Evolutionary conservation across 2,329 filamentous ascomycete species (phyloP), one percentile per base, ranked within the genome.

Genomic region (Exophiala alcalophila): DNA sequence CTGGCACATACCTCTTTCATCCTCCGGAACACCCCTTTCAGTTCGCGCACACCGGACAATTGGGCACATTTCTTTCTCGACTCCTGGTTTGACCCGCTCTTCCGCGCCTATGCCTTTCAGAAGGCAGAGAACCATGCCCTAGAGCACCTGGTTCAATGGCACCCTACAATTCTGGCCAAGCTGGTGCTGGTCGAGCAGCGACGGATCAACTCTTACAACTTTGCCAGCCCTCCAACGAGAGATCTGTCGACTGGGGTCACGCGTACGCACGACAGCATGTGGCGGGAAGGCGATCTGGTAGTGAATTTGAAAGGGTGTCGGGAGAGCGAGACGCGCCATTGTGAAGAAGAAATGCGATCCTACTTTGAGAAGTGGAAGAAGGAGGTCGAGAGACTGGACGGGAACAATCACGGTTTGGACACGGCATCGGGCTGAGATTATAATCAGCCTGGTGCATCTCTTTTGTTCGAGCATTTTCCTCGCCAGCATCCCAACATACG

Each of bases 51-150:
- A 9, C 35, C 48, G 15, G 88, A 90, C 15, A 87, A 92, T 41
- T 98, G 91, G 87, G 85, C 86, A 30, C 85, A 84, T 60, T 98
- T 86, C 70, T 87, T 98, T 60, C 67, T 97, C 12, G 92, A 98
- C 62, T 84, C 86, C 1, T 98, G 92, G 92, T 94, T 92, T 60
- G 89, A 97, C 62, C 92, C 92, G 33, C 71, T 97, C 29, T 98
- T 94, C 67, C 77, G 91, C 52, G 86, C 76, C 55, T 98, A 98
- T 69, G 94, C 95, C 61, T 98, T 98, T 60, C 87, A 94, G 60
- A 96, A 94, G 64, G 90, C 88, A 0, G 92, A 98, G 65, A 79
- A 76, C 16, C 91, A 98, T 70, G 90, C 91, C 36, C 67, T 98
- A 70, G 86, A 91, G 66, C 86, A 92, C 61, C 84, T 91, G 54